These are phyloP conservation scores for Tricholoma matsutake DNA, from an alignment of 768 basidiomycete species.

Conservation along the genomic window DNA sequence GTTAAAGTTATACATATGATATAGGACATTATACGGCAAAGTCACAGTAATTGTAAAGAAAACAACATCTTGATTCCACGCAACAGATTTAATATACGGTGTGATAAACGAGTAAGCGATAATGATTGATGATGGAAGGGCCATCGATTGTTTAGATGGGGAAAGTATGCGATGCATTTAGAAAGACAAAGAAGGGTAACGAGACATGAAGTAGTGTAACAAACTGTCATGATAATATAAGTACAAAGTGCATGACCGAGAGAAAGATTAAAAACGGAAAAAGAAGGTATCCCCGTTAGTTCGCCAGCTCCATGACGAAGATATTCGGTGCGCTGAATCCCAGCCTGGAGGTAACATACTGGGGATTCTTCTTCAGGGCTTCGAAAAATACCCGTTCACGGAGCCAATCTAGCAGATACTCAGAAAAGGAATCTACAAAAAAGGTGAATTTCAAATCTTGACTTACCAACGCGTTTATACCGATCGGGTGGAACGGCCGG, in stretches of 20 bases:
- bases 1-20: too few relatives aligned
- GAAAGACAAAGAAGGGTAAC: background rate
- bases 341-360: conserved; percentile 55
- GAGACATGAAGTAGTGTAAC: background rate
- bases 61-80: too few relatives aligned
- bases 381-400: conserved; percentile 74
- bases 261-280: conserved; percentile 1
- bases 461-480: conserved; percentile 63
- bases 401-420: conserved; percentile 59
- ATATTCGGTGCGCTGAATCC: conserved; percentile 80
- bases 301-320: conserved; percentile 63
- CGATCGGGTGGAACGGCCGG: conserved; percentile 45
- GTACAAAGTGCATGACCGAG: background rate
- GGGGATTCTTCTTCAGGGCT: conserved; percentile 54
- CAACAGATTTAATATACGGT: too few relatives aligned
- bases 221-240: background rate
- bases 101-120: too few relatives aligned
- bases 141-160: background rate
- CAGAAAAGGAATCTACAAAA: background rate
- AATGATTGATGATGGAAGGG: too few relatives aligned
- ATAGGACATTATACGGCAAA: too few relatives aligned
- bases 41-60: too few relatives aligned
- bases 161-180: background rate
- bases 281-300: conserved; percentile 25
- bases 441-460: background rate